Percentiles rank a stretch among this genome's conserved stretches.
Conservation (phyloP, 208 protist species). For the Acanthamoeba royreba region DNA sequence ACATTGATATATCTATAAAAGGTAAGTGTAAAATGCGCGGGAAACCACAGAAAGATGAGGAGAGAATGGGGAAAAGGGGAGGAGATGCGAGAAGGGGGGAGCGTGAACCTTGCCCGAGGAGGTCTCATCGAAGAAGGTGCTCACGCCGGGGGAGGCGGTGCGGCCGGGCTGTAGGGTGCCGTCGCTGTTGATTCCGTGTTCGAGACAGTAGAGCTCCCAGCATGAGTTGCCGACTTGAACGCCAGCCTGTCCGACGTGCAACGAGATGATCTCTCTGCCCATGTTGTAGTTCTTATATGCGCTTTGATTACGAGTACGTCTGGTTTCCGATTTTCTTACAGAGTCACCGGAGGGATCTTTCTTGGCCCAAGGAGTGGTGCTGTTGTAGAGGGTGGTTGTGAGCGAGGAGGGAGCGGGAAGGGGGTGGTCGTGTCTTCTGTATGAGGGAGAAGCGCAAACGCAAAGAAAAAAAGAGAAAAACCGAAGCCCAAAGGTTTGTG, state of each 20-base stretch:
- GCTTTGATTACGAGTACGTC: not conserved
- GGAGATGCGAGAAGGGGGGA: too few species aligned
- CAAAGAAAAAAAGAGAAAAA: too few species aligned
- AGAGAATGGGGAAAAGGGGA: not conserved
- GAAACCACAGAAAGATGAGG: not conserved
- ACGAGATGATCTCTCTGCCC: conserved; percentile 63
- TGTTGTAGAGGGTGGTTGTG: not conserved
- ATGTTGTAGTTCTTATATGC: conserved; percentile 2
- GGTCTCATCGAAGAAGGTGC: conserved; percentile 89
- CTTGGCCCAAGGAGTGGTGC: not conserved
- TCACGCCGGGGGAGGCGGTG: conserved; percentile 86
- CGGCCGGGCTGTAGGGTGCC: conserved; percentile 83
- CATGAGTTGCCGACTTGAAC: conserved; percentile 94
- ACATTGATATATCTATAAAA: too few species aligned
- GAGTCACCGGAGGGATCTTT: not conserved
- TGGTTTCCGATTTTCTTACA: not conserved
- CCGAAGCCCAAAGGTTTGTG: too few species aligned
- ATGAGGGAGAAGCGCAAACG: not conserved
- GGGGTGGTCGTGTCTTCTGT: not conserved
- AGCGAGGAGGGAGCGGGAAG: not conserved
- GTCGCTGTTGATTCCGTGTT: conserved; percentile 67
- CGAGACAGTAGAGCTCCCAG: conserved; percentile 90
- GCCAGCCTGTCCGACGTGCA: conserved; percentile 82
- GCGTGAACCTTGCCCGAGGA: conserved; percentile 81
- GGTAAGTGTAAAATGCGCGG: too few species aligned